Evolutionary conservation across 108 stramenopile genomes (phyloP), one percentile per base, ranked within the genome.

Genomic region (Nitzschia palea): DNA sequence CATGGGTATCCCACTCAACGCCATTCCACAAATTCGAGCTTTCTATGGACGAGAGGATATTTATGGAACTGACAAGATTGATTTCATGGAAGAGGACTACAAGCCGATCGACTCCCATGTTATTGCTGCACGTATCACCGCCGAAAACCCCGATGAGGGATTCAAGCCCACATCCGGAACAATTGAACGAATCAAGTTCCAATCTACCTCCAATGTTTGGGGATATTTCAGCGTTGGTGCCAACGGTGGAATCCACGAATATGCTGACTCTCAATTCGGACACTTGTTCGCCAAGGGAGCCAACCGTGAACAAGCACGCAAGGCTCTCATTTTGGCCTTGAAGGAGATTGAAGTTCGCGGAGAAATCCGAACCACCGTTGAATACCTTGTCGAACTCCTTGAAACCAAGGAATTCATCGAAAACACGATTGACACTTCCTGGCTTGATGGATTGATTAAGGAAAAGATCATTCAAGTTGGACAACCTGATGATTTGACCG

Each of bases 81-180:
- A 97, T 52, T 98, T 98, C 78, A 88, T 96, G 40, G 83, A 79
- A 40, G 91, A 96, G 65, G 82, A 85, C 45, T 98, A 98, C 78
- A 68, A 65, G 32, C 80, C 78, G 45, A 81, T 95, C 59, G 81
- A 96, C 34, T 70, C 82, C 36, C 97, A 98, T 66, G 88, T 97
- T 36, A 97, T 98, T 72, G 98, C 98, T n/a, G 98, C 97, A 15
- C 96, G 98, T 74, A 97, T 98, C 78, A 98, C 98, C 33, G 98
- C 98, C 40, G 98, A 98, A 67, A 98, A 98, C 74, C 98, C 98
- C 23, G 98, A 98, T 73, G 98, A 97, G 74, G 96, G 97, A 62
- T 98, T 98, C 89, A 97, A 98, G 84, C 98, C 98, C 47, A 97
- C 98, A 15, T 95, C 96, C 27, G 98, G 98, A 57, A 82, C 80